Conservation (phyloP, 1,284 basidiomycete genomes). For the Ganoderma sp. region DNA sequence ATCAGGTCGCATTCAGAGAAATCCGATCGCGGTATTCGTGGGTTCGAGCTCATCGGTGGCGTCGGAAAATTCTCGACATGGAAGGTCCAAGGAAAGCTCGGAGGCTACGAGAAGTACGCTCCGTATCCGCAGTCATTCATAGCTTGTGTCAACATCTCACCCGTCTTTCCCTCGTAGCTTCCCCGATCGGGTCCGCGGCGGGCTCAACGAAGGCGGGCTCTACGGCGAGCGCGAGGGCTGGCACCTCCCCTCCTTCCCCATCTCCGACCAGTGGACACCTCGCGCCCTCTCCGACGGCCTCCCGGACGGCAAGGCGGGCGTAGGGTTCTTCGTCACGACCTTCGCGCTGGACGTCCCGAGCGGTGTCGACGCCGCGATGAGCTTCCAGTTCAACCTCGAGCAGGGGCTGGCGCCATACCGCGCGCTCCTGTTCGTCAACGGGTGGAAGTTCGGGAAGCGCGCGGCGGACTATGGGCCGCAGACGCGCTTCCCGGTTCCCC, state of each 20-base stretch:
- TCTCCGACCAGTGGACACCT: constrained; percentile 56
- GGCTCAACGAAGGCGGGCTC: constrained; percentile 83
- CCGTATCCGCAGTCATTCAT: not conserved
- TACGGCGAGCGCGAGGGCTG: constrained; percentile 80
- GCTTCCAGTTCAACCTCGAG: constrained; percentile 63
- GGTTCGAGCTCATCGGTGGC: constrained; percentile 67
- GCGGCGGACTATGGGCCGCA: constrained; percentile 59
- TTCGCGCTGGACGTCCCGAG: constrained; percentile 65
- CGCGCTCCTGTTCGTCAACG: constrained; percentile 77
- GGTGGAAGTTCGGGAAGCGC: constrained; percentile 83
- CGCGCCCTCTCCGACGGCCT: constrained; percentile 63
- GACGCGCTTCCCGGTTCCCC: constrained; percentile 76
- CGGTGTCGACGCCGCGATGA: constrained; percentile 66
- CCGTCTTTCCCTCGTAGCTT: constrained; percentile 46
- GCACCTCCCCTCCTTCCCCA: constrained; percentile 80
- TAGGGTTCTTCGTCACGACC: constrained; percentile 81
- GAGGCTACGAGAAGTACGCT: constrained; percentile 62
- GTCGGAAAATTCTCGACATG: constrained; percentile 59
- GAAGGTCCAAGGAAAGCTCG: constrained; percentile 84
- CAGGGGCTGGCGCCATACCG: constrained; percentile 64
- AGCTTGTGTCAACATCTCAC: not conserved
- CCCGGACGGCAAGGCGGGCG: constrained; percentile 60
- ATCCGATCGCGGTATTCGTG: constrained; percentile 78
- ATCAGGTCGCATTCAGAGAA: constrained; percentile 44
- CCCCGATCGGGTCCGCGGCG: constrained; percentile 70